These are phyloP conservation scores for Thalassiosira pacifica DNA, from an alignment of 352 stramenopile species.

Conservation along the genomic window DNA sequence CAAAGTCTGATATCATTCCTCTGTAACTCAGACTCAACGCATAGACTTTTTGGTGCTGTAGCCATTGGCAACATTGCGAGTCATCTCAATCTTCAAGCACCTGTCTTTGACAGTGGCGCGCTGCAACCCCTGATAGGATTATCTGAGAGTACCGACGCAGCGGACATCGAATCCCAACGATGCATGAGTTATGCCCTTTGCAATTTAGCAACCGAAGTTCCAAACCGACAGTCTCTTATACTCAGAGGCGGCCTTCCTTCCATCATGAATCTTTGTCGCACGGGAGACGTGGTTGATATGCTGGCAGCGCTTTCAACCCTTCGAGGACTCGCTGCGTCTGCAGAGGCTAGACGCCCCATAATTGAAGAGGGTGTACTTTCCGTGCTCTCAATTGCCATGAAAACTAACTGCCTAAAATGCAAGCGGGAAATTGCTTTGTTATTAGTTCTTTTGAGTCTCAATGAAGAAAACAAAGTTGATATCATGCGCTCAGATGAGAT, in stretches of 20 bases:
- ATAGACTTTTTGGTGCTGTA: conserved; percentile 95
- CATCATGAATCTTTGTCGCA: conserved; percentile 95
- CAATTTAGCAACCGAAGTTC: conserved; percentile 92
- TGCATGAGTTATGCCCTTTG: conserved; percentile 96
- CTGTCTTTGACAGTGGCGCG: conserved; percentile 88
- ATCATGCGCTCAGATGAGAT: conserved; percentile 88
- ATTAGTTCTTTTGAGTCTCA: conserved; percentile 92
- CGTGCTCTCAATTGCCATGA: conserved; percentile 89
- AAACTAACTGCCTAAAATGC: conserved; percentile 87
- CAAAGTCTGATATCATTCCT: conserved; percentile 93
- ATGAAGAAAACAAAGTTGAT: conserved; percentile 95
- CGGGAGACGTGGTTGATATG: conserved; percentile 90
- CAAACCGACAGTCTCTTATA: conserved; percentile 92
- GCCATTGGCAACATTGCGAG: conserved; percentile 95
- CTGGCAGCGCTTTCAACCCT: conserved; percentile 92
- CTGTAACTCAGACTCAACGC: conserved; percentile 94
- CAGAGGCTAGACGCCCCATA: conserved; percentile 90
- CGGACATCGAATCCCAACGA: conserved; percentile 94
- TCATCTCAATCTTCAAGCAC: conserved; percentile 81
- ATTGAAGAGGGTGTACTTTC: conserved; percentile 92
- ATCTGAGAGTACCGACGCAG: conserved; percentile 76
- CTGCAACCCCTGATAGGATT: conserved; percentile 91
- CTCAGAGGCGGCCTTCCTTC: conserved; percentile 91
- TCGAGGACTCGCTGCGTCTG: conserved; percentile 89
- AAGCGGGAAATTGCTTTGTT: conserved; percentile 91